These are phyloP conservation scores for Trichoderma sp. DNA, from an alignment of 2,329 filamentous ascomycete species.

Conservation along the genomic window DNA sequence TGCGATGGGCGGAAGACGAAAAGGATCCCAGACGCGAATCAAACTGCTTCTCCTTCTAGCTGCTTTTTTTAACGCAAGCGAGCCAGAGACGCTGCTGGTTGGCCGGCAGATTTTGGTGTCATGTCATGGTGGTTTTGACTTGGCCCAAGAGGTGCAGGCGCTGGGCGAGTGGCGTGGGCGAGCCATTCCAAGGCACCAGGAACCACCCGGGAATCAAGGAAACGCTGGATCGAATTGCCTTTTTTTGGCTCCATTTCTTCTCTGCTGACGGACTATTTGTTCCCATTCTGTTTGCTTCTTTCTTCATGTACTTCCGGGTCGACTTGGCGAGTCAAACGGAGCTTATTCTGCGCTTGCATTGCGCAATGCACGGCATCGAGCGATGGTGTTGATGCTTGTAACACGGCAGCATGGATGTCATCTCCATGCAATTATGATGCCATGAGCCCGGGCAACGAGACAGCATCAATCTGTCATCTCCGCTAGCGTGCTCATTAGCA, in stretches of 20 bases:
- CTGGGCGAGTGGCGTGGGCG: background rate
- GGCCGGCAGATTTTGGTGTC: constrained; percentile 11
- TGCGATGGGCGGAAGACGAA: background rate
- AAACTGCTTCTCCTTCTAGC: background rate
- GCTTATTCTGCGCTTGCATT: background rate
- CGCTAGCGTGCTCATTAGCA: background rate
- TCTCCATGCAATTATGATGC: background rate
- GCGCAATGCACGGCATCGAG: background rate
- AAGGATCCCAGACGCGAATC: background rate
- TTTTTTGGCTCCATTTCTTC: background rate
- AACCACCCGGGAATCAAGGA: constrained; percentile 6
- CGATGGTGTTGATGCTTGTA: background rate
- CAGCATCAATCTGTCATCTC: background rate
- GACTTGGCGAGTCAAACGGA: background rate
- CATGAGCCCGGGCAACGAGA: background rate
- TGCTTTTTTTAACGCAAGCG: constrained; percentile 13
- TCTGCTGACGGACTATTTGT: background rate
- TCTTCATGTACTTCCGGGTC: background rate
- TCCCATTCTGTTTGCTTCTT: background rate
- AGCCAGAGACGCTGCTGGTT: constrained; percentile 9
- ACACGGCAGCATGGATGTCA: background rate
- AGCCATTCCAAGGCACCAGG: constrained; percentile 14
- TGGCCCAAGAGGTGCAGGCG: constrained; percentile 14
- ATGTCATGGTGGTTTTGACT: constrained; percentile 6
- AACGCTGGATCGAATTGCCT: background rate